Evolutionary conservation across 305 asterid species (phyloP).

Genomic region (Ajuga reptans): DNA sequence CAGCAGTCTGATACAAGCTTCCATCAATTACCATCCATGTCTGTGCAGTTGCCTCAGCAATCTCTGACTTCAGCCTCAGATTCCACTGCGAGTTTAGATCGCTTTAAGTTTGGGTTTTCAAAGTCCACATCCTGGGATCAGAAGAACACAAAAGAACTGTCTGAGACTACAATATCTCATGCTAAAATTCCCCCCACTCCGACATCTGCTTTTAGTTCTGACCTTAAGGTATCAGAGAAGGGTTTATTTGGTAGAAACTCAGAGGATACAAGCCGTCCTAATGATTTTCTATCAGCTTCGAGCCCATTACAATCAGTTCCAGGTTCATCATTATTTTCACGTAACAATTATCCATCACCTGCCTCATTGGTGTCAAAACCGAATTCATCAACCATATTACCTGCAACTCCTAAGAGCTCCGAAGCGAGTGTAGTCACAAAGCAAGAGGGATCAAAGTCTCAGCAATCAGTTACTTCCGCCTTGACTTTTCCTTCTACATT

Average conservation of each 20-base stretch:
- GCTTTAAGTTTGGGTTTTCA: conserved; percentile 30
- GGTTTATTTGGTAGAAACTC: conserved; percentile 29
- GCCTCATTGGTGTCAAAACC: conserved; percentile 32
- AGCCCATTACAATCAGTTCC: conserved; percentile 25
- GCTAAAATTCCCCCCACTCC: conserved; percentile 29
- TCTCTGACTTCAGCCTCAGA: conserved; percentile 29
- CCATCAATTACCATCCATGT: conserved; percentile 30
- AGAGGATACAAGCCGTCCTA: conserved; percentile 26
- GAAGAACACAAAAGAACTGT: conserved; percentile 20
- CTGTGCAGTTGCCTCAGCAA: conserved; percentile 32
- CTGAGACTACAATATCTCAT: conserved; percentile 25
- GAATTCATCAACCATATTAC: conserved; percentile 33
- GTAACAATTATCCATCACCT: conserved; percentile 28
- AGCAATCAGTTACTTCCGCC: conserved; percentile 28
- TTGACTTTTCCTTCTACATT: conserved; percentile 27
- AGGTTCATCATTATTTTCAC: conserved; percentile 33
- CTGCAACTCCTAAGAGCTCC: conserved; percentile 28
- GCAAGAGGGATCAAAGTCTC: conserved; percentile 34
- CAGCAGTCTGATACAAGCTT: conserved; percentile 32
- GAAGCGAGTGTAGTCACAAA: conserved; percentile 29
- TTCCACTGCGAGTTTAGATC: conserved; percentile 27
- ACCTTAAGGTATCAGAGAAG: conserved; percentile 27
- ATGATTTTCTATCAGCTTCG: conserved; percentile 30
- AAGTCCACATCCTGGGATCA: conserved; percentile 28
- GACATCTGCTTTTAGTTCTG: conserved; percentile 34